Conservation (phyloP, 2,329 filamentous ascomycete species). For the Claviceps monticola region DNA sequence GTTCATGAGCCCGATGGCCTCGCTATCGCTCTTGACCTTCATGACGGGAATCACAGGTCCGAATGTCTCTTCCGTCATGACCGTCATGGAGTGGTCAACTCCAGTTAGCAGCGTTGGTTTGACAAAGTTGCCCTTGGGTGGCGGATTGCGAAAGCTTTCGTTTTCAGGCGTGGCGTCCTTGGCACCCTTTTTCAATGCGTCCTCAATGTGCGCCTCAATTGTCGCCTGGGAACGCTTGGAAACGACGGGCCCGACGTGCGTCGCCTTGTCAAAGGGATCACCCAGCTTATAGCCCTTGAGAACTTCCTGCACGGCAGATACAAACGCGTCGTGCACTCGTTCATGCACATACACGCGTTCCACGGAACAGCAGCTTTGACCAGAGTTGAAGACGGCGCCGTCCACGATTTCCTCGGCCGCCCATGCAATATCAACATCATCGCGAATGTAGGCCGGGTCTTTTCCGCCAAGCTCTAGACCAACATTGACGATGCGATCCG, state of each 20-base stretch:
- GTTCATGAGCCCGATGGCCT: conserved; percentile 81
- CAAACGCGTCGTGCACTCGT: conserved; percentile 69
- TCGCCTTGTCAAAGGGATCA: conserved; percentile 67
- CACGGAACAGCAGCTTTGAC: conserved; percentile 92
- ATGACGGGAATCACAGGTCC: conserved; percentile 84
- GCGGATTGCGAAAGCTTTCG: conserved; percentile 56
- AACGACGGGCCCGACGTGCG: conserved; percentile 78
- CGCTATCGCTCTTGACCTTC: conserved; percentile 67
- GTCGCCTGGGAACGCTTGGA: conserved; percentile 64
- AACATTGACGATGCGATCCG: conserved; percentile 72
- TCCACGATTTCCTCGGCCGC: conserved; percentile 91
- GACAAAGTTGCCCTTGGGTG: conserved; percentile 75
- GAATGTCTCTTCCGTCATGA: conserved; percentile 93
- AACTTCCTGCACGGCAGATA: conserved; percentile 66
- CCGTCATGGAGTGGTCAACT: conserved; percentile 68
- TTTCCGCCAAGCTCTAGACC: conserved; percentile 90
- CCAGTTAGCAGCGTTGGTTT: conserved; percentile 69
- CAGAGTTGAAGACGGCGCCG: conserved; percentile 92
- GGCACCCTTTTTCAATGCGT: conserved; percentile 73
- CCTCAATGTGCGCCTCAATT: conserved; percentile 66
- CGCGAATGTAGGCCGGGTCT: conserved; percentile 79
- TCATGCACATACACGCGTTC: conserved; percentile 87
- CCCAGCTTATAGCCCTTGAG: conserved; percentile 72
- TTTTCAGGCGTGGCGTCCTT: conserved; percentile 76
- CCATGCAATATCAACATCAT: conserved; percentile 80